A percentile compares a stretch with the other conserved stretches of the same genome.
These are phyloP conservation scores for Arthrinium phaeospermum DNA, from an alignment of 2,329 filamentous ascomycete genomes.

Conservation along the genomic window DNA sequence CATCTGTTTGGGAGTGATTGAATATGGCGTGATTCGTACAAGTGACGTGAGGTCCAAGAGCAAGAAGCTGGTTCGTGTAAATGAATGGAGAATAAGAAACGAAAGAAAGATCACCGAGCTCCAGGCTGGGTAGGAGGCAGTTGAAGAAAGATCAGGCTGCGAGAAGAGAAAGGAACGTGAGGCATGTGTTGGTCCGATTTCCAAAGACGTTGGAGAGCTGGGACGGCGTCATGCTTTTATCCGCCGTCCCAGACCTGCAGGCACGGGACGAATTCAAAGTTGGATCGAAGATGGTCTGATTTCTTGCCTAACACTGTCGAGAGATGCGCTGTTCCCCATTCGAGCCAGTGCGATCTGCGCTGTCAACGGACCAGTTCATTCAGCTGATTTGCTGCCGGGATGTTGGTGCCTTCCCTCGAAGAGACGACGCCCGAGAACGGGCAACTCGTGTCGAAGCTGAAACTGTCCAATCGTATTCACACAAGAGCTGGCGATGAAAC, in stretches of 20 bases:
- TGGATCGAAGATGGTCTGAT: neutral
- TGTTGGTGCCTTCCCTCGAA: neutral
- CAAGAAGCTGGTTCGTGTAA: neutral
- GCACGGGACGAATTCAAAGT: neutral
- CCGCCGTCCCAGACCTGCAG: neutral
- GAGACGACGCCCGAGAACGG: neutral
- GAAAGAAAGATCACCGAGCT: neutral
- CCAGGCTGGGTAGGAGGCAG: neutral
- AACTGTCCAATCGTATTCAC: slow-evolving; percentile 1
- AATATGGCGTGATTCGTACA: neutral
- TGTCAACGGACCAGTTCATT: too few relatives aligned
- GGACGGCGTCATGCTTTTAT: neutral
- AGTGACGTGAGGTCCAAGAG: neutral
- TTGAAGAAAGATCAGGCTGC: neutral
- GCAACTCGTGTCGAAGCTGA: neutral
- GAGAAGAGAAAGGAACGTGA: neutral
- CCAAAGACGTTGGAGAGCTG: neutral
- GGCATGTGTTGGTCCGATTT: neutral
- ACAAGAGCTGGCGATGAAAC: neutral
- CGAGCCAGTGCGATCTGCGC: too few relatives aligned
- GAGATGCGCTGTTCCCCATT: neutral
- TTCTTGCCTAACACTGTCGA: neutral
- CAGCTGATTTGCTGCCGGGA: neutral
- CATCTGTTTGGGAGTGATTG: neutral
- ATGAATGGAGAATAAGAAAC: neutral